phyloP scores from a whole-genome alignment of 2,329 filamentous ascomycete species.

The Paraphoma chrysanthemicola region DNA sequence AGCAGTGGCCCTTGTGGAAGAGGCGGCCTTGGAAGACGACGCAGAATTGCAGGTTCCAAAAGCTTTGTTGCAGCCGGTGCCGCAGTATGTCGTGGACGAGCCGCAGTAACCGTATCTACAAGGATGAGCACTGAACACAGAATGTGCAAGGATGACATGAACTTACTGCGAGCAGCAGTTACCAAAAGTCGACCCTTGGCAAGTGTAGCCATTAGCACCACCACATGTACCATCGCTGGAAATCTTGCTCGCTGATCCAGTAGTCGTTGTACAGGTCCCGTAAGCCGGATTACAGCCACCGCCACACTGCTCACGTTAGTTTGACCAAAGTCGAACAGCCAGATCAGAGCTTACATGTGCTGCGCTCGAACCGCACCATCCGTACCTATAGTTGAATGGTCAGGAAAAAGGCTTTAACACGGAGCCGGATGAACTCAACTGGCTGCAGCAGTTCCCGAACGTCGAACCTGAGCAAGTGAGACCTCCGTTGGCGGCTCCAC shows the following conservation, averaged over 20 bases:
- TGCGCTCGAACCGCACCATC: neutral
- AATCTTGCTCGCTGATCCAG: conserved; percentile 6
- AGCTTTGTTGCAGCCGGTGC: conserved; percentile 14
- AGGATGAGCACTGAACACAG: neutral
- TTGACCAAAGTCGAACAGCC: conserved; percentile 11
- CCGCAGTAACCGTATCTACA: conserved; percentile 5
- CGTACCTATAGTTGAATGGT: neutral
- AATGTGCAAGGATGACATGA: neutral
- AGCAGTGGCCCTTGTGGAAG: neutral
- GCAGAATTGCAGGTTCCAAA: conserved; percentile 9
- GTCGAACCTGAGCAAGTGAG: neutral
- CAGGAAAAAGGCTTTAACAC: neutral
- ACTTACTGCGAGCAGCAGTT: conserved; percentile 8
- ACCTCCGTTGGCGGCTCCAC: neutral
- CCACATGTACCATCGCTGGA: conserved; percentile 17
- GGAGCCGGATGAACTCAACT: neutral
- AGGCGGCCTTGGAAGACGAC: neutral
- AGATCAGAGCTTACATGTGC: neutral
- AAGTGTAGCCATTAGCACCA: conserved; percentile 10
- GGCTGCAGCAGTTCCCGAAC: conserved; percentile 5
- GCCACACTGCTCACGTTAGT: conserved; percentile 15
- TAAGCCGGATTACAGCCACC: conserved; percentile 22
- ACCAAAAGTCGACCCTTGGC: conserved; percentile 10
- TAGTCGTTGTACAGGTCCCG: conserved; percentile 17
- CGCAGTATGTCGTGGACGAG: conserved; percentile 5